These are phyloP conservation scores for Aegle marmelos DNA, from an alignment of 345 rosid genomes.

Conservation along the genomic window DNA sequence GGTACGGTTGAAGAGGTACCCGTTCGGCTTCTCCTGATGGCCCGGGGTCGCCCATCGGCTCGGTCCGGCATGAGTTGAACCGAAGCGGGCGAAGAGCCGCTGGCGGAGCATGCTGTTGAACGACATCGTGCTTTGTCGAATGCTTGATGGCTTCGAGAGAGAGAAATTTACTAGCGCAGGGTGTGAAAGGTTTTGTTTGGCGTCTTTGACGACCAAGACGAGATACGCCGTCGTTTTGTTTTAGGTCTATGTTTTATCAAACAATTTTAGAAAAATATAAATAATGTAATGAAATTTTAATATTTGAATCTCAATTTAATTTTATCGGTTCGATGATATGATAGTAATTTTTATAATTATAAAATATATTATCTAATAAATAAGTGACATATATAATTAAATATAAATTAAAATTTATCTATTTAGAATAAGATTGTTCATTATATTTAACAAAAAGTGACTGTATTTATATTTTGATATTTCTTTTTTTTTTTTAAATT, in stretches of 20 bases:
- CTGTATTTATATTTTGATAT: too few relatives aligned
- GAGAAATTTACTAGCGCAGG: neutral
- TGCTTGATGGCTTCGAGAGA: neutral
- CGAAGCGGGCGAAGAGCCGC: constrained; percentile 45
- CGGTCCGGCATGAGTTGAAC: constrained; percentile 59
- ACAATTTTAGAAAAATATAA: too few relatives aligned
- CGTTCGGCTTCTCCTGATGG: constrained; percentile 90
- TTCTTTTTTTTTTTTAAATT: too few relatives aligned
- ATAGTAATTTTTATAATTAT: too few relatives aligned
- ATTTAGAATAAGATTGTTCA: too few relatives aligned
- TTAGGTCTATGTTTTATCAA: neutral
- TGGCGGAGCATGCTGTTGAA: constrained; percentile 57
- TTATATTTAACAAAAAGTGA: too few relatives aligned
- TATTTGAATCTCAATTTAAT: too few relatives aligned
- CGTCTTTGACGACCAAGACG: neutral
- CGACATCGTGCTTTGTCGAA: constrained; percentile 25
- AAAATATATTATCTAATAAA: too few relatives aligned
- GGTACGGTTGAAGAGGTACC: constrained; percentile 75
- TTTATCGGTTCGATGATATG: too few relatives aligned
- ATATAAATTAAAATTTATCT: too few relatives aligned
- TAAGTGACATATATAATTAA: too few relatives aligned
- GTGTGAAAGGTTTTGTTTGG: neutral
- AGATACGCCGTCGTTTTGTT: constrained; percentile 17
- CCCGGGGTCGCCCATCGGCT: constrained; percentile 86
- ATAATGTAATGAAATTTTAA: too few relatives aligned